These are phyloP conservation scores for Pleurotus citrinopileatus DNA, from an alignment of 768 basidiomycete genomes.

Conservation along the genomic window DNA sequence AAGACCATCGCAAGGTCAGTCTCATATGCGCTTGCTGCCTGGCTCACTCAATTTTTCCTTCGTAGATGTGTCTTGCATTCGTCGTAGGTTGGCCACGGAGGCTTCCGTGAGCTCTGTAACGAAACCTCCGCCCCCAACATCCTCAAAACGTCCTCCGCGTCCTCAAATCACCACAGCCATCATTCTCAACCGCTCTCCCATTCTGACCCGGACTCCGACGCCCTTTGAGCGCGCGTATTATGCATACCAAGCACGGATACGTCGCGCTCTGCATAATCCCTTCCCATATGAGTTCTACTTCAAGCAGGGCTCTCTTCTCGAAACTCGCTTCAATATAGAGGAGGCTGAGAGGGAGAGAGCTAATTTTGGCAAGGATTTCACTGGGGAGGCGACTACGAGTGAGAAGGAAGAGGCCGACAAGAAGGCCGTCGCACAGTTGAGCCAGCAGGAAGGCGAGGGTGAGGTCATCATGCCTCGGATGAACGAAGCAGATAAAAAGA, in stretches of 20 bases:
- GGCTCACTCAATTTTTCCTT: conserved; percentile 6
- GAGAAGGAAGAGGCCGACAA: conserved; percentile 47
- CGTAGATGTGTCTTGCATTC: conserved; percentile 15
- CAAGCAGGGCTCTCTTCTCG: conserved; percentile 84
- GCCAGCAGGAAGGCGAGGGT: conserved; percentile 55
- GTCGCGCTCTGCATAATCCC: conserved; percentile 83
- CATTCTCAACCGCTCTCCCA: conserved; percentile 75
- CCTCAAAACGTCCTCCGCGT: conserved; percentile 26
- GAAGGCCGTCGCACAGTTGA: conserved; percentile 48
- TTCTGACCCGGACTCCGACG: conserved; percentile 68
- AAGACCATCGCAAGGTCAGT: conserved; percentile 25
- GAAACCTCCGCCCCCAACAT: conserved; percentile 13
- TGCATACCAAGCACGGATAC: conserved; percentile 79
- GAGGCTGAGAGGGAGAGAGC: conserved; percentile 68
- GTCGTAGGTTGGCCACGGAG: conserved; percentile 45
- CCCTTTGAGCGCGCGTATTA: conserved; percentile 80
- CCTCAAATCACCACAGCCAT: conserved; percentile 57
- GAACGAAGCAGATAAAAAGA: conserved; percentile 55
- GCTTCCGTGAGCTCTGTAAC: conserved; percentile 21
- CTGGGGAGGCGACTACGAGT: conserved; percentile 40
- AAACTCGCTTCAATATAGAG: conserved; percentile 75
- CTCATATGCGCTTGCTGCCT: background rate
- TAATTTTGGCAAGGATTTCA: conserved; percentile 71
- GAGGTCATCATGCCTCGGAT: conserved; percentile 61
- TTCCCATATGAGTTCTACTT: conserved; percentile 92